Evolutionary conservation across 495 filamentous ascomycete species (phyloP), one percentile per base, ranked within the genome.

Genomic region (Elasticomyces elasticus): DNA sequence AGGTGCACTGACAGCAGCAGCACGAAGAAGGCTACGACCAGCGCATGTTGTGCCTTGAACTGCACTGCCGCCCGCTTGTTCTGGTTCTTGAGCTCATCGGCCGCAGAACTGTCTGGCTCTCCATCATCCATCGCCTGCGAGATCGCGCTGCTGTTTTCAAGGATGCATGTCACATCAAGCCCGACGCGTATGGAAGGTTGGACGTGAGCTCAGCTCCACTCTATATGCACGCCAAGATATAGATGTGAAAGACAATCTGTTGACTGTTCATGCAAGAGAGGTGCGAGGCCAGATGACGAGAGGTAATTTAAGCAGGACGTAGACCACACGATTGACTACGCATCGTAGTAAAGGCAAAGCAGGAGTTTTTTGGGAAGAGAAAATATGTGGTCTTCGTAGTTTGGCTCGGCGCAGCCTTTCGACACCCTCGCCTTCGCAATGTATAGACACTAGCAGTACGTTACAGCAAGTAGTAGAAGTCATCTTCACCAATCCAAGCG

Each of bases 31-130:
- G 62, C 67, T 9, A 80, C 62, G 13, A 78, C 52, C 19, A 79
- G 62, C n/a, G 64, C 65, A 62, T 80, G 78, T 10, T 67, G 64
- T 28, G 74, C 72, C 57, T 79, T 80, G 70, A 81, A 81, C 26
- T 69, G 71, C 0, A 73, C 51, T 48, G 71, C 69, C 30, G 65
- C 66, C 44, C 63, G 64, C 45, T 70, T 70, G 41, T 54, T 54
- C 19, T 58, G 49, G 15, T 43, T 35, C 19, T 44, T 43, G 10
- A 49, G n/a, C 10, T 62, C 54, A 28, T 52, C 35, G 17, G 2
- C 25, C 41, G 48, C 49, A 22, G 23, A 19, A 19, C 22, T 19
- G 4, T 27, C 22, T 28, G 43, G 23, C 47, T 13, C 52, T 17
- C 28, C 57, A 55, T 55, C 38, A 19, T 51, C 57, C 57, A 55